phyloP scores from a whole-genome alignment of 139 green algal species.

The Chlamydomonas sphaeroides region DNA sequence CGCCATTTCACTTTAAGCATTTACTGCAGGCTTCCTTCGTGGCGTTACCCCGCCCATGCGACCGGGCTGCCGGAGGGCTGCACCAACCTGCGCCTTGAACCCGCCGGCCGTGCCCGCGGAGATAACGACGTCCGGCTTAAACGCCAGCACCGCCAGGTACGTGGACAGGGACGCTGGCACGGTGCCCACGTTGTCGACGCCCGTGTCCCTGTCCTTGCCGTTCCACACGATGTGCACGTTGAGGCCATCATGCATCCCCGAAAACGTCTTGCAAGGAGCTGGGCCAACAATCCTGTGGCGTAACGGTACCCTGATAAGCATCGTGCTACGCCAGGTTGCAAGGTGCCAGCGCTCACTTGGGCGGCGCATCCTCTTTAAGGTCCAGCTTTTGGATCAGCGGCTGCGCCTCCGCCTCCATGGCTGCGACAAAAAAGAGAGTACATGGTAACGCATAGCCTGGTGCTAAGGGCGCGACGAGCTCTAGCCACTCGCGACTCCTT shows the following conservation, averaged over 20 bases:
- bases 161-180: conserved; percentile 85
- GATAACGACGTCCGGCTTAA: conserved; percentile 92
- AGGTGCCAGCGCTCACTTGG: conserved; percentile 33
- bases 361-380: conserved; percentile 66
- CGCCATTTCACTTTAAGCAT: no score
- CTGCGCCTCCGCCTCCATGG: conserved; percentile 91
- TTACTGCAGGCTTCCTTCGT: no score
- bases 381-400: conserved; percentile 81
- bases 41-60: no score
- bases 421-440: conserved; percentile 64
- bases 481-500: no score
- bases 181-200: conserved; percentile 92
- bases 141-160: conserved; percentile 83
- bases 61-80: no score
- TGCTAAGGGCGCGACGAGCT: background rate
- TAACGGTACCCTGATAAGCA: background rate
- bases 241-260: conserved; percentile 60
- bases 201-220: conserved; percentile 72
- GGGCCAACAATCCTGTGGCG: conserved; percentile 65
- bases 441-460: no score
- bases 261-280: conserved; percentile 75
- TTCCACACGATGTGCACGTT: conserved; percentile 83
- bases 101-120: conserved; percentile 93
- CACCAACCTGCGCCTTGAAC: conserved; percentile 85
- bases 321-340: background rate